These are phyloP conservation scores for Diplosphaera chodatii DNA, from an alignment of 139 green algal genomes.

Conservation along the genomic window DNA sequence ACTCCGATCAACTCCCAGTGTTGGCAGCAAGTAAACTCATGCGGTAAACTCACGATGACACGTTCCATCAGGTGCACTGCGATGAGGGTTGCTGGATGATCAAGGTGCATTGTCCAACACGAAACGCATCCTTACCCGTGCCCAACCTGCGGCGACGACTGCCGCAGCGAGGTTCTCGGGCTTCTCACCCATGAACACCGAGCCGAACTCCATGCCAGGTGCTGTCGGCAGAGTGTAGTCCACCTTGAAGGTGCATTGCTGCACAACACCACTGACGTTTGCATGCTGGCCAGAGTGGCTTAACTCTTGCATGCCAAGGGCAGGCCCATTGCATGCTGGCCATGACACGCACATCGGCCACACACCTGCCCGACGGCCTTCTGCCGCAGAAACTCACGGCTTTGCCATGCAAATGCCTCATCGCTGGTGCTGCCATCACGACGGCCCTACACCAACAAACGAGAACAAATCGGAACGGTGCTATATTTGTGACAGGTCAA, in stretches of 20 bases:
- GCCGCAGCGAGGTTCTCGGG: slow-evolving; percentile 74
- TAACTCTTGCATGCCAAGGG: too few relatives aligned
- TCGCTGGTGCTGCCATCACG: slow-evolving; percentile 81
- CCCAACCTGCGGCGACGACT: slow-evolving; percentile 69
- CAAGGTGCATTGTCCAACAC: too few relatives aligned
- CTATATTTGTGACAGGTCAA: too few relatives aligned
- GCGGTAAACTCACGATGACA: too few relatives aligned
- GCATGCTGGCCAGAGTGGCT: too few relatives aligned
- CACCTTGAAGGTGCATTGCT: slow-evolving; percentile 80
- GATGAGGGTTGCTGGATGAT: too few relatives aligned
- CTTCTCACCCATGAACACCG: slow-evolving; percentile 67
- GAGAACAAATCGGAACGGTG: background rate
- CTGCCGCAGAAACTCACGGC: slow-evolving; percentile 87
- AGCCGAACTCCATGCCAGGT: slow-evolving; percentile 84
- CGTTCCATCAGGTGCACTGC: too few relatives aligned
- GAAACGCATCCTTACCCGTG: slow-evolving; percentile 72
- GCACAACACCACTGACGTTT: background rate
- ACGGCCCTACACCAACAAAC: slow-evolving; percentile 59
- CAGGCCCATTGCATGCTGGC: too few relatives aligned
- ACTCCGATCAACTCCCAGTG: too few relatives aligned
- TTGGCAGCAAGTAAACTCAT: too few relatives aligned
- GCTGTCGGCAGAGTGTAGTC: slow-evolving; percentile 85
- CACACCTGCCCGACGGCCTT: slow-evolving; percentile 82
- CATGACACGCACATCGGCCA: too few relatives aligned
- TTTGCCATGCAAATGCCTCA: slow-evolving; percentile 89